Base-by-base conservation (phyloP, 2,329 filamentous ascomycete genomes). In the Exophiala sp. region DNA sequence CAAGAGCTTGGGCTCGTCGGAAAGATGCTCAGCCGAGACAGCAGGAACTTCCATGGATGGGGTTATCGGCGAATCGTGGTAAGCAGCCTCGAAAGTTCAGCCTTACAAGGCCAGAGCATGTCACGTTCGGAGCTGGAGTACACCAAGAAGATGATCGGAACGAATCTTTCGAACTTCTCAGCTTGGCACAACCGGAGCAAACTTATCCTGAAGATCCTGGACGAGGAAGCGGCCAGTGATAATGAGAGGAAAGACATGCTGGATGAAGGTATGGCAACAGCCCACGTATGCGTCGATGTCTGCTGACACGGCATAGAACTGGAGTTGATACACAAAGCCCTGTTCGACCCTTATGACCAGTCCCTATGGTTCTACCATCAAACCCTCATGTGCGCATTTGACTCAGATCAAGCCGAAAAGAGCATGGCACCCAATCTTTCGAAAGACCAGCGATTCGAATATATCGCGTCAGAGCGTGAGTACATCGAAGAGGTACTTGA, bases 291-390 rank as follows among this genome's bases (percentile, higher is more conserved):
- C 43, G 29, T 21, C 51, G 35, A 50, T 9, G 7, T 6, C n/a
- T 52, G 32, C 52, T 44, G 18, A 35, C 45, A 5, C 14, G 12
- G 6, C 14, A 43, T 53, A 81, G 94, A 99, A 72, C 77, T 97
- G 47, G 77, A 81, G 21, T 75, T 89, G 40, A 85, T 96, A 21
- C 84, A 87, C 51, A 81, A 86, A 52, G 91, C 88, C 0, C 77
- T 97, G 45, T 94, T 91, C 35, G 91, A 95, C 54, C 91, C 92
- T 0, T 91, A 95, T 63, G 92, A 97, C 67, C 92, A 97, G 68
- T 96, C 91, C 14, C 78, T 96, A 5, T 99, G 94, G 91, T 96
- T 95, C 71, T 97, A 99, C 67, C 91, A 97, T 69, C 88, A 94
- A 63, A 95, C 87, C 65, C 75, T 96, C 53, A 84, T 96, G 73